Percentiles rank a stretch among this genome's conserved stretches.
phyloP scores from a whole-genome alignment of 257 asterid species.

The Vinca minor region DNA sequence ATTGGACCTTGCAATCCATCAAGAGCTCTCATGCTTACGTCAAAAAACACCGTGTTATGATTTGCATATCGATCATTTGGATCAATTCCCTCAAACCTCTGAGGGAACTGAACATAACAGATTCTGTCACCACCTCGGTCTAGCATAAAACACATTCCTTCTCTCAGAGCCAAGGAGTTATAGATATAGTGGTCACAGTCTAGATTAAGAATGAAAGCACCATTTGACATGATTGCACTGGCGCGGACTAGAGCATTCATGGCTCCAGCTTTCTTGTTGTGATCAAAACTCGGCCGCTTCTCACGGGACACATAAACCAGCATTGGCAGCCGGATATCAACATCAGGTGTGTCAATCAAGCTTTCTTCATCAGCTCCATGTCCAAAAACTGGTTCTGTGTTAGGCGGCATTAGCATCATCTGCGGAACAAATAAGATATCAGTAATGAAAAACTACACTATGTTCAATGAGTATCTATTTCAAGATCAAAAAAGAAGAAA shows the following conservation, averaged over 20 bases:
- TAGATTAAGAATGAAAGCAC: constrained; percentile 78
- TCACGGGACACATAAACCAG: constrained; percentile 90
- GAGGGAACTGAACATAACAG: constrained; percentile 84
- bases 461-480: neutral
- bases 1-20: constrained; percentile 94
- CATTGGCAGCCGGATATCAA: constrained; percentile 82
- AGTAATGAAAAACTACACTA: neutral
- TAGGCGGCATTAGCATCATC: constrained; percentile 88
- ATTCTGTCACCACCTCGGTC: constrained; percentile 88
- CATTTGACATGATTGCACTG: constrained; percentile 87
- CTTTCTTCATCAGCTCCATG: constrained; percentile 50
- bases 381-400: constrained; percentile 63
- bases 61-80: constrained; percentile 87
- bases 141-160: constrained; percentile 98
- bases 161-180: constrained; percentile 63
- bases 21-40: constrained; percentile 86
- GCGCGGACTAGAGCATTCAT: constrained; percentile 92
- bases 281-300: constrained; percentile 69
- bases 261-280: constrained; percentile 95
- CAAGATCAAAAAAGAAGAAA: neutral
- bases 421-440: constrained; percentile 17
- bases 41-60: constrained; percentile 88
- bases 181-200: constrained; percentile 90
- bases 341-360: constrained; percentile 51
- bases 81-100: constrained; percentile 86